Percentiles rank a stretch among this genome's conserved stretches.
Evolutionary conservation across 140 eudicot genomes (phyloP).

Genomic region (Flaveria floridana): DNA sequence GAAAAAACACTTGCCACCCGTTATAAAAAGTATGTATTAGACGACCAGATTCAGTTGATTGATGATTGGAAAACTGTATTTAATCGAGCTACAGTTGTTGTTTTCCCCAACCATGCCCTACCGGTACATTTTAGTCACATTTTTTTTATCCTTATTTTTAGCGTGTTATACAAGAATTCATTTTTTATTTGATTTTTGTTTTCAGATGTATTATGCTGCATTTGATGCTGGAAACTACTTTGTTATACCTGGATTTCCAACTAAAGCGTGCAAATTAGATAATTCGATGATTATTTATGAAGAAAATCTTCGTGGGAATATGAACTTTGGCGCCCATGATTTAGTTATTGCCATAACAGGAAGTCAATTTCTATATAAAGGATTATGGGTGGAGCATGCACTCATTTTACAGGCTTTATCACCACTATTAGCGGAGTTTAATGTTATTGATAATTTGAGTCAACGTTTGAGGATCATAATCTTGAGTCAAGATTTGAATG

Average conservation of each 20-base stretch:
- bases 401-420: constrained; percentile 68
- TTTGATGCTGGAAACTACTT: constrained; percentile 89
- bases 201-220: constrained; percentile 75
- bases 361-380: constrained; percentile 71
- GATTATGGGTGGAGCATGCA: constrained; percentile 92
- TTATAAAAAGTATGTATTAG: constrained; percentile 44
- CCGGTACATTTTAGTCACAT: constrained; percentile 53
- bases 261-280: constrained; percentile 59
- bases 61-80: constrained; percentile 69
- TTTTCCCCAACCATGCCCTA: constrained; percentile 82
- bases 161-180: neutral
- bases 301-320: constrained; percentile 40
- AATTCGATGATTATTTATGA: constrained; percentile 27
- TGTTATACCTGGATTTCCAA: constrained; percentile 89
- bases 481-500: constrained; percentile 47
- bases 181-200: neutral
- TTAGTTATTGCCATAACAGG: constrained; percentile 68
- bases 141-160: neutral
- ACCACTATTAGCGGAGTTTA: constrained; percentile 58
- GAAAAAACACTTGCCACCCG: constrained; percentile 66
- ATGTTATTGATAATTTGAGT: constrained; percentile 29
- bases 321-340: constrained; percentile 50
- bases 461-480: constrained; percentile 56
- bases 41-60: constrained; percentile 48
- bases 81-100: constrained; percentile 73